Conservation (phyloP, 371 early-diverging fungal species). For the Dichotomocladium elegans region DNA sequence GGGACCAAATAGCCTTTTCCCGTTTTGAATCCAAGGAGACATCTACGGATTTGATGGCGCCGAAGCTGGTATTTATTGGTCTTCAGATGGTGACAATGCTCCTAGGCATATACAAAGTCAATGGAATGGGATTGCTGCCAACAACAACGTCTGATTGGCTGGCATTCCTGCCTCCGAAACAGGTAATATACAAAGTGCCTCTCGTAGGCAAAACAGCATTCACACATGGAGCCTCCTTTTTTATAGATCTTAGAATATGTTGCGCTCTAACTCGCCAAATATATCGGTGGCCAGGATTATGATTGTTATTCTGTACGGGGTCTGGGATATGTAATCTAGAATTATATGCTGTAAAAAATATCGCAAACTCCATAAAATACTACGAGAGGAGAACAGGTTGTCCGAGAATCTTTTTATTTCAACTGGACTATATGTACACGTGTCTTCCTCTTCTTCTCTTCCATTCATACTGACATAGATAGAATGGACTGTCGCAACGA, state of each 20-base stretch:
- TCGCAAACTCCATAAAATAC: no score
- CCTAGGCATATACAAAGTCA: constrained; percentile 88
- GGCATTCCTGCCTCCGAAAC: constrained; percentile 83
- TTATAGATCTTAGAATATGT: constrained; percentile 24
- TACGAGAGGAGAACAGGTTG: no score
- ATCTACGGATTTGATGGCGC: constrained; percentile 56
- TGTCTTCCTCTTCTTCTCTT: no score
- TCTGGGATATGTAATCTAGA: no score
- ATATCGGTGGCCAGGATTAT: no score
- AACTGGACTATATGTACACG: neutral
- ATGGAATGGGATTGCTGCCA: constrained; percentile 93
- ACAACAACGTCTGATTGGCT: constrained; percentile 95
- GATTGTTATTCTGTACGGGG: no score
- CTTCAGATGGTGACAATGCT: constrained; percentile 75
- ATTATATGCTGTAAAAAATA: neutral
- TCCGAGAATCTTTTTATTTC: neutral
- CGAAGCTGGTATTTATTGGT: constrained; percentile 77
- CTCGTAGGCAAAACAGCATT: no score
- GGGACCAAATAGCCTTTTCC: constrained; percentile 72
- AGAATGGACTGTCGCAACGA: neutral
- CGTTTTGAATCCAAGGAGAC: constrained; percentile 56
- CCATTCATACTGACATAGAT: no score
- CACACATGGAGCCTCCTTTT: no score
- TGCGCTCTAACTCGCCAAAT: constrained; percentile 12
- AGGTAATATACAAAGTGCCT: no score